phyloP scores from a whole-genome alignment of 2,329 filamentous ascomycete species.

The Fusarium algeriense region DNA sequence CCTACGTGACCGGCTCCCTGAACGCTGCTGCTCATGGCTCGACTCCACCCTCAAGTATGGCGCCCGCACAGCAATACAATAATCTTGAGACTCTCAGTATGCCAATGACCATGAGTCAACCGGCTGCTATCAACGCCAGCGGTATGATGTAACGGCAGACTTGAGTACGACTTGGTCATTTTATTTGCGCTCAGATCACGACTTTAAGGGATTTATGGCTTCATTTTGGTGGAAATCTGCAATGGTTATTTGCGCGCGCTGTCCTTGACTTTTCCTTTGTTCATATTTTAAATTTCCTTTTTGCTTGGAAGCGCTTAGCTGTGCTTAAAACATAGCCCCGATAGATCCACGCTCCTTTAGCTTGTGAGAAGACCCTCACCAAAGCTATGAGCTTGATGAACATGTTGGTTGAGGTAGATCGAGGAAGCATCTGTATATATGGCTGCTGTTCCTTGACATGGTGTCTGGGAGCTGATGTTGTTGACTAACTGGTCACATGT shows the following conservation, averaged over 20 bases:
- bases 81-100: conserved; percentile 72
- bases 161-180: conserved; percentile 43
- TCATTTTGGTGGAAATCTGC: conserved; percentile 42
- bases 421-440: conserved; percentile 50
- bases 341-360: conserved; percentile 44
- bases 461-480: conserved; percentile 20
- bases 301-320: conserved; percentile 42
- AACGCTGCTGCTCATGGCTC: conserved; percentile 57
- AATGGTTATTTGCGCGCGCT: conserved; percentile 37
- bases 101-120: conserved; percentile 73
- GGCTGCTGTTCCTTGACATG: conserved; percentile 41
- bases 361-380: conserved; percentile 17
- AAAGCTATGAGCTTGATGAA: conserved; percentile 29
- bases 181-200: conserved; percentile 47
- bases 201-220: conserved; percentile 47
- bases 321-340: conserved; percentile 46
- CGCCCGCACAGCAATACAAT: conserved; percentile 61
- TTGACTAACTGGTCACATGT: conserved; percentile 24
- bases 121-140: conserved; percentile 60
- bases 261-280: conserved; percentile 44
- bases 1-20: conserved; percentile 68
- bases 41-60: conserved; percentile 39
- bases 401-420: conserved; percentile 18
- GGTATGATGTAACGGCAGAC: conserved; percentile 57
- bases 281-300: conserved; percentile 43